Evolutionary conservation across 495 filamentous ascomycete genomes (phyloP).

Genomic region (Lasiosphaeria hispida): DNA sequence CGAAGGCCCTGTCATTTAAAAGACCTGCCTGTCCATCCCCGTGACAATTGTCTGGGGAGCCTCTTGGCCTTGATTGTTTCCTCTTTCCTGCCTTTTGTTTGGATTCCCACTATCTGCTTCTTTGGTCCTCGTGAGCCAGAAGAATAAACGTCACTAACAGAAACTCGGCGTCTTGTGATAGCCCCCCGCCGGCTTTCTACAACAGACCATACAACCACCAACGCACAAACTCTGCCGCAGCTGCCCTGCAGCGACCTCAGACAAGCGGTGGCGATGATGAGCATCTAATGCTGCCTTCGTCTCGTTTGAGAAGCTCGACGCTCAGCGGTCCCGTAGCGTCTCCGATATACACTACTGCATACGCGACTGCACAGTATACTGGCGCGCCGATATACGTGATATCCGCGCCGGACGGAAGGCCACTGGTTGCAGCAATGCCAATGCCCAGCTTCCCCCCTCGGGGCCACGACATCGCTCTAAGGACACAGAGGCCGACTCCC

Average conservation of each 20-base stretch:
- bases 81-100: neutral
- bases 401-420: neutral
- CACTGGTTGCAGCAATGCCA: constrained; percentile 2
- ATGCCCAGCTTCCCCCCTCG: constrained; percentile 26
- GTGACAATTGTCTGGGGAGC: neutral
- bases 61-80: neutral
- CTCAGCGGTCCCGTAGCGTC: neutral
- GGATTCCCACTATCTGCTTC: neutral
- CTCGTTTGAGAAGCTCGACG: constrained; percentile 1
- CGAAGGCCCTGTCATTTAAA: constrained; percentile 14
- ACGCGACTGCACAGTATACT: neutral
- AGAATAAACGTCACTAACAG: neutral
- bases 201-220: constrained; percentile 9
- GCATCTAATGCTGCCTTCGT: neutral
- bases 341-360: neutral
- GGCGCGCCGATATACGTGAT: neutral
- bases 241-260: neutral
- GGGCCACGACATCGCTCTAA: constrained; percentile 27
- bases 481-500: constrained; percentile 25
- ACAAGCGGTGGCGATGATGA: constrained; percentile 2
- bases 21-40: neutral
- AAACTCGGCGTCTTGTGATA: neutral
- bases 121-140: neutral
- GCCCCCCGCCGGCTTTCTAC: constrained; percentile 9
- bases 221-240: neutral